Evolutionary conservation across 176 grass and related monocot species (phyloP).

Genomic region (Puya raimondii): DNA sequence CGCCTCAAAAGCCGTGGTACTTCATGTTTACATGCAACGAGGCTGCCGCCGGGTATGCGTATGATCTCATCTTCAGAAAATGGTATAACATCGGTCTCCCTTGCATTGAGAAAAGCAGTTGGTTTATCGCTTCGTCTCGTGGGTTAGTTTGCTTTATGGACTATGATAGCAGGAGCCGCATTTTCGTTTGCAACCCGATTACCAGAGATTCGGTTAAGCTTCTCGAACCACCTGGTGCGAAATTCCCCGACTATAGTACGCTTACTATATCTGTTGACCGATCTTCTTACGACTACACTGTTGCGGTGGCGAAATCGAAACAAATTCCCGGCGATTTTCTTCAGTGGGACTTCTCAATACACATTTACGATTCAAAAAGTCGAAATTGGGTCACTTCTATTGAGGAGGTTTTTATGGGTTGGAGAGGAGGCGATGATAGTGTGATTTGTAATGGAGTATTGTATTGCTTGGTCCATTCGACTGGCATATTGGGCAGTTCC

Average conservation of each 20-base stretch:
- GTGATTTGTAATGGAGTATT: constrained; percentile 66
- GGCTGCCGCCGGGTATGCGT: constrained; percentile 57
- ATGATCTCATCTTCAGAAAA: constrained; percentile 63
- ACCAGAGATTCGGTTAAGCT: constrained; percentile 55
- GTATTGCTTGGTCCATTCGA: constrained; percentile 91
- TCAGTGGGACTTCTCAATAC: constrained; percentile 65
- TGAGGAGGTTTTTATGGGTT: constrained; percentile 61
- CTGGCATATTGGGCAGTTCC: constrained; percentile 51
- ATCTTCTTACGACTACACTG: constrained; percentile 46
- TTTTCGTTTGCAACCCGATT: constrained; percentile 84
- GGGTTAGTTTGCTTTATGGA: constrained; percentile 92
- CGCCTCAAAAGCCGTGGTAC: constrained; percentile 84
- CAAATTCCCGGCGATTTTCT: constrained; percentile 55
- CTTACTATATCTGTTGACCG: constrained; percentile 65
- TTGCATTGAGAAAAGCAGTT: constrained; percentile 61
- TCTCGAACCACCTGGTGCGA: constrained; percentile 46
- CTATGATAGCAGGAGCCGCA: constrained; percentile 39
- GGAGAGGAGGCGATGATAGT: constrained; percentile 87
- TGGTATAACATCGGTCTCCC: constrained; percentile 79
- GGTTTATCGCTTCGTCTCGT: constrained; percentile 58
- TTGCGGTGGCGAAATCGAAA: constrained; percentile 64
- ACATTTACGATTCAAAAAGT: constrained; percentile 52
- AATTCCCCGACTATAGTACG: constrained; percentile 61
- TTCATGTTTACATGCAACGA: constrained; percentile 85
- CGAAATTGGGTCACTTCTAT: constrained; percentile 39